Base-by-base conservation (phyloP, 2,329 filamentous ascomycete species). In the Aureobasidium sp. region DNA sequence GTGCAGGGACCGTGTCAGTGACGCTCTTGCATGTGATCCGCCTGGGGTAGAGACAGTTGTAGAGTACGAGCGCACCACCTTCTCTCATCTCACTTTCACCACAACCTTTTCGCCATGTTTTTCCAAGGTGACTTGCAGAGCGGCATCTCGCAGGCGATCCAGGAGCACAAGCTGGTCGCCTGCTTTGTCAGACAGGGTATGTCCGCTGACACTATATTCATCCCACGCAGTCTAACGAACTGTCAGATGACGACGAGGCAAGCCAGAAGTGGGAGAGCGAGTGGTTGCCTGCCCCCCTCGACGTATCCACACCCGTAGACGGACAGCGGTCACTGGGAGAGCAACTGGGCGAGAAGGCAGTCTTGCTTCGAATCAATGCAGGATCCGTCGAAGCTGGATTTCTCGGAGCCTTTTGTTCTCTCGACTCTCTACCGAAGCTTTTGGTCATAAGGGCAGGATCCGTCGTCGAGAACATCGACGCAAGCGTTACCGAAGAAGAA, bases 341-440 rank as follows among this genome's bases (percentile, higher is more conserved):
- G 12, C 70, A 85, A 31, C 78, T 94, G 62, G 75, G 78, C 29
- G 77, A 81, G 39, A 84, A 86, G 69, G 83, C 90, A 2, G 80
- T 97, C 22, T 76, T 87, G 8, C 79, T 97, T 25, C 84, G 87
- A 56, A 79, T 97, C 25, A 75, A 80, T 37, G 85, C 87, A 20
- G 89, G 87, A 25, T 91, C 89, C 1, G 83, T 88, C 66, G 91
- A 96, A 77, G 91, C 91, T 11, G 86, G 84, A 6, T 95, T 91
- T 69, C 79, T 97, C 15, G 83, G 87, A 11, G 89, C 90, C 49
- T 89, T 96, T 69, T 95, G 90, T 69, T 89, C 90, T 0, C 78
- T 96, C n/a, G 82, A 84, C 1, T 85, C 85, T 67, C 85, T 85
- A n/a, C 92, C 93, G 0, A 88, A 88, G 1, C 76, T 96, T 9